Base-by-base conservation (phyloP, 257 asterid genomes). In the Nyctanthes arbortristis region DNA sequence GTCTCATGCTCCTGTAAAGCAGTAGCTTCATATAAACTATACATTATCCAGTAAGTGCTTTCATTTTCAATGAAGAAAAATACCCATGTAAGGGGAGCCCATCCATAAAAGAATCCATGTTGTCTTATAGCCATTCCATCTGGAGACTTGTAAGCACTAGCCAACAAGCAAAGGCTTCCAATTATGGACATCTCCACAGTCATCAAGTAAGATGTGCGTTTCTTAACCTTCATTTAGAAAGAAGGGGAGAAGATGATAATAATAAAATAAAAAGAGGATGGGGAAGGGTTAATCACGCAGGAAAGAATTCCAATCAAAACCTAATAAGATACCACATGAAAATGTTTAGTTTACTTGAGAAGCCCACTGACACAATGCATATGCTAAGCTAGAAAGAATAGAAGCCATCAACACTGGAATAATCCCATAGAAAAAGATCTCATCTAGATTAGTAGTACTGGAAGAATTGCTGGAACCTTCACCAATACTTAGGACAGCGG, bases 311-410 rank as follows among this genome's bases (percentile, higher is more conserved):
- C 61, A 55, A 49, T 32, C 28, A 70, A 27, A 31, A 70, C n/a
- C n/a, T n/a, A n/a, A 66, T 62, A 57, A 3, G 14, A 7, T 49
- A 22, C 22, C n/a, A n/a, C 18, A 3, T 59, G 52, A 57, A 25
- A 66, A 73, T 25, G n/a, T 45, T 68, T 60, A 66, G 74, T 82
- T 80, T 79, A 85, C 99, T 82, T 94, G 99, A 75, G 95, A 81
- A 56, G 99, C 97, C 99, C 99, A 91, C 81, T 94, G 99, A 67
- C 99, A 94, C 80, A 94, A 82, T 39, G 99, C 87, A 73, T 96
- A 94, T 75, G 97, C 99, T 81, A 94, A 72, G 76, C 99, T 97
- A 65, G 97, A 91, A 64, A 94, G 96, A 34, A 91, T 89, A 56
- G 99, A 94, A 68, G 99, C 99, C 64, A 94, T 87, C 68, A 94